Conservation (phyloP, 352 stramenopile genomes). For the Halophytophthora polymorphica region DNA sequence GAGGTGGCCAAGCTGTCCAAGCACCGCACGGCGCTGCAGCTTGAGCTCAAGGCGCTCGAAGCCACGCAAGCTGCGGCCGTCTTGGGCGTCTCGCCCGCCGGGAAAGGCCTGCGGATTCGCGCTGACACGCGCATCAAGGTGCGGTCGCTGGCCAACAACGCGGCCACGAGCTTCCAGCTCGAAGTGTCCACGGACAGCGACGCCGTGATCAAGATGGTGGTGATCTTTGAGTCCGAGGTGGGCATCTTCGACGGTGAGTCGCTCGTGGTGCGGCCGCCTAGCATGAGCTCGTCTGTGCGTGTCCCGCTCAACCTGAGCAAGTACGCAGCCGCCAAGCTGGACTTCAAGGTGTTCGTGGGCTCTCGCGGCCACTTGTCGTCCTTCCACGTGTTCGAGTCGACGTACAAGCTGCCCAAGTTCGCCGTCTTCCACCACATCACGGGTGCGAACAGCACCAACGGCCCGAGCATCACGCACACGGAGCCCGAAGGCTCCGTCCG, state of each 20-base stretch:
- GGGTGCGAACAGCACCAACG: slow-evolving; percentile 1
- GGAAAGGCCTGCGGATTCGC: slow-evolving; percentile 51
- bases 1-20: slow-evolving; percentile 83
- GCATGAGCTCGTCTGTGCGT: slow-evolving; percentile 37
- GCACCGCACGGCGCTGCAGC: slow-evolving; percentile 63
- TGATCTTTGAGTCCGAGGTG: slow-evolving; percentile 84
- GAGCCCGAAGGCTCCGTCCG: slow-evolving; percentile 52
- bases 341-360: slow-evolving; percentile 79
- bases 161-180: slow-evolving; percentile 69
- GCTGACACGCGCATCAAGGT: slow-evolving; percentile 62
- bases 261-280: slow-evolving; percentile 55
- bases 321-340: slow-evolving; percentile 56
- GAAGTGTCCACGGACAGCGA: slow-evolving; percentile 82
- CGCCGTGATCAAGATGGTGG: slow-evolving; percentile 85
- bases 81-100: slow-evolving; percentile 5
- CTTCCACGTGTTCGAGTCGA: slow-evolving; percentile 88
- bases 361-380: slow-evolving; percentile 68
- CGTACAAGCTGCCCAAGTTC: slow-evolving; percentile 83
- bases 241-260: slow-evolving; percentile 88
- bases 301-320: slow-evolving; percentile 67
- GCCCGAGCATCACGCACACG: slow-evolving; percentile 15
- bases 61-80: slow-evolving; percentile 23
- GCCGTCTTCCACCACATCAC: slow-evolving; percentile 70
- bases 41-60: slow-evolving; percentile 80
- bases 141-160: slow-evolving; percentile 46